A percentile compares a stretch with the other conserved stretches of the same genome.
These are phyloP conservation scores for Gracilaria gracilis DNA, from an alignment of 23 red algal species.

Conservation along the genomic window DNA sequence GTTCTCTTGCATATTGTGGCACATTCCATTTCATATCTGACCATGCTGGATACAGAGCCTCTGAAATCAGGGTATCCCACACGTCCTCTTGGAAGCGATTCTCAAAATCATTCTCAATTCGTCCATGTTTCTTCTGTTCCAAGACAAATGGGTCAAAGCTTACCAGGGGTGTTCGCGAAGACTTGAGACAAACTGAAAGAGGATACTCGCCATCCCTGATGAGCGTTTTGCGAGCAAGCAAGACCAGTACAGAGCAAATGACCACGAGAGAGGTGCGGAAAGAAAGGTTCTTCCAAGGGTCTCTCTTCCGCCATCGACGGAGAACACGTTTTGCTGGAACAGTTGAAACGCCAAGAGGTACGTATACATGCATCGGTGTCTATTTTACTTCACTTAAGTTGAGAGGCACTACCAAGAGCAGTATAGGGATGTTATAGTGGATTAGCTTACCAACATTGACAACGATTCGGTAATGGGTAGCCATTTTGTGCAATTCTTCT, in stretches of 20 bases:
- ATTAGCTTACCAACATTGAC: neutral
- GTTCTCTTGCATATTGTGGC: constrained; percentile 52
- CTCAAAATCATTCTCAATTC: constrained; percentile 49
- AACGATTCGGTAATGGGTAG: too few species aligned
- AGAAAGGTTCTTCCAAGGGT: neutral
- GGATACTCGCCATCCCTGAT: neutral
- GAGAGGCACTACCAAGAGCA: neutral
- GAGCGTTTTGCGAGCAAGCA: neutral
- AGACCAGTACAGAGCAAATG: neutral
- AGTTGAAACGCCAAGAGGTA: neutral
- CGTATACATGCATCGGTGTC: constrained; percentile 8
- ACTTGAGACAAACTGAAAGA: neutral
- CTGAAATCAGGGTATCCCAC: constrained; percentile 45
- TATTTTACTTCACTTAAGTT: neutral
- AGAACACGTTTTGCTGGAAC: constrained; percentile 20
- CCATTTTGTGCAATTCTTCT: too few species aligned
- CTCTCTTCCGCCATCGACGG: constrained; percentile 8
- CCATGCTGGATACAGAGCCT: constrained; percentile 58
- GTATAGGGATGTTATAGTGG: too few species aligned
- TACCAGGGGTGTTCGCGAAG: neutral
- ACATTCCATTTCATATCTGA: constrained; percentile 70
- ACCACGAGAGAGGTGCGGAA: neutral
- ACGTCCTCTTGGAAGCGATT: constrained; percentile 70
- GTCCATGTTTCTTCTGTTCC: constrained; percentile 30
- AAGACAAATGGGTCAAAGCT: constrained; percentile 45